A percentile compares a stretch with the other conserved stretches of the same genome.
Conservation (phyloP, 352 stramenopile species). For the Halophytophthora batemanensis region DNA sequence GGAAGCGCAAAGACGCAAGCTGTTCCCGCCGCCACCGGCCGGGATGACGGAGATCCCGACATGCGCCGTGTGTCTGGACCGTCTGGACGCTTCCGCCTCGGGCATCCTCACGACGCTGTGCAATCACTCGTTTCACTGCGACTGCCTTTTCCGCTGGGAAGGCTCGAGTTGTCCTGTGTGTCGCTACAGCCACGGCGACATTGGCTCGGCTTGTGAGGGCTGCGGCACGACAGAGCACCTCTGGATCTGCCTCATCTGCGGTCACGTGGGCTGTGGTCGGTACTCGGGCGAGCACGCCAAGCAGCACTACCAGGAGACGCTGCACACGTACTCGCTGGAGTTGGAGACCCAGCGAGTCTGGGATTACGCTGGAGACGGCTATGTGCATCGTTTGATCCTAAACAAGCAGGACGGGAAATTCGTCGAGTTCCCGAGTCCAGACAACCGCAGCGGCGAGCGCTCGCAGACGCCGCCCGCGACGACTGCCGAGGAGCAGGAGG, state of each 20-base stretch:
- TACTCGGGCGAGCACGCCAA: conserved; percentile 95
- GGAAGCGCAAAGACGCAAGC: conserved; percentile 29
- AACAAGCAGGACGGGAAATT: conserved; percentile 94
- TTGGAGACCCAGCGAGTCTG: conserved; percentile 95
- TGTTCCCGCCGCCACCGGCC: conserved; percentile 57
- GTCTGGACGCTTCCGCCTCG: conserved; percentile 79
- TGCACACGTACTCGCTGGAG: conserved; percentile 95
- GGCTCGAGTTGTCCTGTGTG: conserved; percentile 96
- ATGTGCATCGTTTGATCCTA: conserved; percentile 84
- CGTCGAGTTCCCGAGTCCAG: conserved; percentile 92
- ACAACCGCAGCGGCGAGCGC: conserved; percentile 61
- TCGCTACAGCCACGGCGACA: conserved; percentile 94
- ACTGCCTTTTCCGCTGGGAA: conserved; percentile 94
- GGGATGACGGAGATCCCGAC: conserved; percentile 88
- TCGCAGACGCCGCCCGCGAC: conserved; percentile 66
- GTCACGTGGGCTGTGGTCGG: conserved; percentile 93
- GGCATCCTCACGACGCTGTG: conserved; percentile 96
- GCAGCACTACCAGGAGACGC: conserved; percentile 91
- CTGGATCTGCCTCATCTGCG: conserved; percentile 97
- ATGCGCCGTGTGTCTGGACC: conserved; percentile 91
- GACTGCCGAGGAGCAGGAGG: conserved; percentile 86
- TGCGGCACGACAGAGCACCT: conserved; percentile 93
- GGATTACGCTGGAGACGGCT: conserved; percentile 93
- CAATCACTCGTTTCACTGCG: conserved; percentile 98
- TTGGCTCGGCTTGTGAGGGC: conserved; percentile 90